Evolutionary conservation across 2,329 filamentous ascomycete genomes (phyloP), one percentile per base, ranked within the genome.

Genomic region (Aspergillus sp.): DNA sequence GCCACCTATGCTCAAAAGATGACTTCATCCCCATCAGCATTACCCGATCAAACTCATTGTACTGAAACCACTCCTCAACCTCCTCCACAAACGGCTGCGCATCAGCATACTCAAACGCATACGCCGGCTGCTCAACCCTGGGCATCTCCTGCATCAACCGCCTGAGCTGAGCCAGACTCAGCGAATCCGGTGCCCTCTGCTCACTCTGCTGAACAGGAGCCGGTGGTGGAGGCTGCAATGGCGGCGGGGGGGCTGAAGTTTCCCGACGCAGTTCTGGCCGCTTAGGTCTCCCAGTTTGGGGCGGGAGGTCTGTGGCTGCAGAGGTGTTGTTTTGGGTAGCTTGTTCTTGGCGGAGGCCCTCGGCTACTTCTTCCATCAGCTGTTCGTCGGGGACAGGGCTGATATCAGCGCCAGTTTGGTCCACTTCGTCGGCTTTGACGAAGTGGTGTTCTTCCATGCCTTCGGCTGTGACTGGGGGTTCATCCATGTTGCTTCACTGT

Each of bases 1-100:
- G 71, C 88, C 88, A 95, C 61, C 84, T 80, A 63, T 82, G 80
- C 54, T 90, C 81, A 62, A 95, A 97, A 2, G 84, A 83, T 33
- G 82, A 77, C 61, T 88, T 87, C 17, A 87, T 84, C 46, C 84
- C 81, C 46, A 86, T 79, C 43, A 96, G 75, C 60, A 90, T 84
- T 42, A 85, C 79, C 71, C 88, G 87, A 64, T 97, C 90, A 68
- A 87, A 86, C 53, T 89, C 84, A 58, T 86, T 86, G 69, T 97
- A 96, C 46, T 85, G 83, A 69, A 98, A 98, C 93, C 93, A 98
- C 71, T 98, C 93, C 64, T 97, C 89, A 43, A 98, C 77, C 73
- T 98, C 93, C 54, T 93, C 88, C 15, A 87, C 82, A 58, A 95
- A 85, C 0, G 82, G 74, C 19, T 84, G 83, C 48, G 80, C 79